phyloP scores from a whole-genome alignment of 2,329 filamentous ascomycete genomes.

The Cercospora zeae-maydis region DNA sequence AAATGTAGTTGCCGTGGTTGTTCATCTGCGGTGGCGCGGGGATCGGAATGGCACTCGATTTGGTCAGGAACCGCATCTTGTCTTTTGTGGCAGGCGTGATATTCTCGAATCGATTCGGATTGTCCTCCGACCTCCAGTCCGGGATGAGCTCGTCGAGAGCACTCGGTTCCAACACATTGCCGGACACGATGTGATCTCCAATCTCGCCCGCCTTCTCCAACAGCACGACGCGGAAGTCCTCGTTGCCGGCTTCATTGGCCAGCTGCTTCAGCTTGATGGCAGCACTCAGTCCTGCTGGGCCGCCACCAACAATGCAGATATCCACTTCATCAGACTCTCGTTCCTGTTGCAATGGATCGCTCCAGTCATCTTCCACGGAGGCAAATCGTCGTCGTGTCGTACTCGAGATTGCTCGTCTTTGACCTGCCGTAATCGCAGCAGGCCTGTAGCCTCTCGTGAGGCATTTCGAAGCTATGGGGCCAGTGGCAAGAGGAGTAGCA shows the following conservation, averaged over 20 bases:
- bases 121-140: conserved; percentile 86
- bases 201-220: conserved; percentile 94
- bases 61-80: conserved; percentile 91
- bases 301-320: conserved; percentile 93
- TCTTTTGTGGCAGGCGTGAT: conserved; percentile 80
- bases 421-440: conserved; percentile 35
- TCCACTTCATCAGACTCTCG: conserved; percentile 92
- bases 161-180: conserved; percentile 87
- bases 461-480: conserved; percentile 25
- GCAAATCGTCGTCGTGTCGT: conserved; percentile 35
- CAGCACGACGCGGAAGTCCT: conserved; percentile 88
- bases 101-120: conserved; percentile 80
- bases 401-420: conserved; percentile 34
- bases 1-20: conserved; percentile 96
- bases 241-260: conserved; percentile 89
- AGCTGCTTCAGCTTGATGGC: conserved; percentile 94
- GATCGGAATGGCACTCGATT: conserved; percentile 71
- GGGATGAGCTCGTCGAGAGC: conserved; percentile 87
- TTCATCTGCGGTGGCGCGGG: conserved; percentile 95
- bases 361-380: conserved; percentile 40
- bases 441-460: conserved; percentile 31
- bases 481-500: conserved; percentile 1
- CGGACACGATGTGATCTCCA: conserved; percentile 91
- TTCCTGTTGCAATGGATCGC: conserved; percentile 58
- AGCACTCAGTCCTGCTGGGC: conserved; percentile 87